Conservation (phyloP, 805 yeast genomes). For the Metschnikowia gruessii region DNA sequence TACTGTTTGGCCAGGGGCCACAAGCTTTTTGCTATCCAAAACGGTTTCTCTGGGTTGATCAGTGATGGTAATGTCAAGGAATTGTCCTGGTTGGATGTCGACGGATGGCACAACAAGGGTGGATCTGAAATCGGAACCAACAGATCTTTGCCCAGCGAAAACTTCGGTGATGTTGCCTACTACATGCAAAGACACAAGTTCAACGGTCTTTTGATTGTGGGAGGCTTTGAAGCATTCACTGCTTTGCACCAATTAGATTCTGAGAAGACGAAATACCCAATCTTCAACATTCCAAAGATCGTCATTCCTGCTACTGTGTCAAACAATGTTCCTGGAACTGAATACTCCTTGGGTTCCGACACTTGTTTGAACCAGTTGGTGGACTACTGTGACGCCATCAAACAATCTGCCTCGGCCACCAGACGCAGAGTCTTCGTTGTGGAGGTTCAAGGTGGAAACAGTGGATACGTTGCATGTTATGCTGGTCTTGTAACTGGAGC, state of each 20-base stretch:
- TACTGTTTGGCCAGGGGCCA: constrained; percentile 77
- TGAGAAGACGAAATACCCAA: constrained; percentile 78
- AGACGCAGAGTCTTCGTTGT: constrained; percentile 93
- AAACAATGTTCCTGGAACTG: constrained; percentile 98
- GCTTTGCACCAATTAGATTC: constrained; percentile 78
- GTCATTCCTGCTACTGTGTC: constrained; percentile 94
- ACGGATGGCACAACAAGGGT: constrained; percentile 70
- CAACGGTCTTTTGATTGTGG: constrained; percentile 87
- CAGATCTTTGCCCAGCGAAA: constrained; percentile 38
- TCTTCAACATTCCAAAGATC: constrained; percentile 91
- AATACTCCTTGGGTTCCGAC: constrained; percentile 91
- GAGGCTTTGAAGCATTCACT: constrained; percentile 96
- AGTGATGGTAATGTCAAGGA: constrained; percentile 59
- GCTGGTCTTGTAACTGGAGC: constrained; percentile 89
- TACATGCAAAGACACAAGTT: constrained; percentile 85
- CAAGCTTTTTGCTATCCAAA: constrained; percentile 64
- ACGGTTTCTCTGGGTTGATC: constrained; percentile 72
- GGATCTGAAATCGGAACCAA: constrained; percentile 85
- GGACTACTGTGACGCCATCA: constrained; percentile 90
- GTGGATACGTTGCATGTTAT: constrained; percentile 88
- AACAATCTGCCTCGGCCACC: constrained; percentile 92
- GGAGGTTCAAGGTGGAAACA: constrained; percentile 97
- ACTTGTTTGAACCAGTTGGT: constrained; percentile 92
- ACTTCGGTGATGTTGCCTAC: constrained; percentile 83
- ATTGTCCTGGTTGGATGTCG: constrained; percentile 65